Base-by-base conservation (phyloP, 768 basidiomycete genomes). In the Pleurotus ostreatus region DNA sequence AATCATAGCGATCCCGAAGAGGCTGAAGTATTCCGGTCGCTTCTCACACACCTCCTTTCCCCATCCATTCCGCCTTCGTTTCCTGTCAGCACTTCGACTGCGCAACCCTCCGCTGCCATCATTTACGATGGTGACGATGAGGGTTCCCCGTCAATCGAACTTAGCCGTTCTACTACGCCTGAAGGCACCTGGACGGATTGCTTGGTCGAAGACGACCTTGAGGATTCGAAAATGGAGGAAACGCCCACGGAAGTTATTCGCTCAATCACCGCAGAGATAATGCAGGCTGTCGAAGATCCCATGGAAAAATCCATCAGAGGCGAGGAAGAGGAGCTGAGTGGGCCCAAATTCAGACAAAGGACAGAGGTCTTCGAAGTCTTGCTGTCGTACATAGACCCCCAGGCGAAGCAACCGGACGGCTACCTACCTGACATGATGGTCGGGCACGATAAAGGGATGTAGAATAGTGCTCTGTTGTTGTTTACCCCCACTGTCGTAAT, bases 301-400 rank as follows among this genome's bases (percentile, higher is more conserved):
- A 53, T 58, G 65, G 68, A 62, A 47, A 20, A 61, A 49, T 37
- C 61, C 59, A 26, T 57, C 34, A 2, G 63, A 61, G 52, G 55
- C 43, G 15, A 62, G 59, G 7, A 61, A 56, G 7, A 64, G 61
- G 49, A 59, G 51, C 59, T 82, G 53, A 72, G 79, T 2, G 74
- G 76, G 1, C 75, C 74, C 38, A 71, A 80, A 60, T 90, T 84
- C 67, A 71, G 70, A 39, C 84, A 88, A 69, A 77, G 90, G 38
- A 86, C 79, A 51, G 80, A 83, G 59, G 79, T 88, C 57, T 92
- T 92, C 65, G 86, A 91, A 65, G 66, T 67, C 34, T 60, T 93
- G 57, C 68, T 92, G 74, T 75, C 69, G 59, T 88, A 86, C 66
- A 76, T 92, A 11, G 74, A 77, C 25, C 78, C 80, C 51, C 74